Evolutionary conservation across 2,329 filamentous ascomycete species (phyloP).

Genomic region (Fusarium cyanostomum): DNA sequence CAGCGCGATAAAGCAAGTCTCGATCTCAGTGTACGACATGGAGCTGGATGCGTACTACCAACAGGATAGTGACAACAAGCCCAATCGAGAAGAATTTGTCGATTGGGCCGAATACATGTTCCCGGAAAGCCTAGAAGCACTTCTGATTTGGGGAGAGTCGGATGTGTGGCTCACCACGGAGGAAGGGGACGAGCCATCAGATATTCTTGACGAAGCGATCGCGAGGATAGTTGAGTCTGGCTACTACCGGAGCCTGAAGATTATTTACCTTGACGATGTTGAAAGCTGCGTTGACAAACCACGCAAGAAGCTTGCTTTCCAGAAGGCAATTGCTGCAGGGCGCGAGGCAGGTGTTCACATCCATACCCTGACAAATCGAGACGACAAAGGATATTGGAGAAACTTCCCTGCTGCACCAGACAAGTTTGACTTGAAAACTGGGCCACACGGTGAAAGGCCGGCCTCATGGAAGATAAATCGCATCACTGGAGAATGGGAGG

Average conservation of each 20-base stretch:
- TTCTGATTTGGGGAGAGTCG: slow-evolving; percentile 12
- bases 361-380: slow-evolving; percentile 18
- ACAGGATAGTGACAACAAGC: rapidly evolving
- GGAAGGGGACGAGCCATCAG: not conserved
- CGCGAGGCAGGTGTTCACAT: slow-evolving; percentile 12
- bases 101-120: not conserved
- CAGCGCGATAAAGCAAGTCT: not conserved
- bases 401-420: slow-evolving; percentile 24
- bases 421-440: slow-evolving; percentile 26
- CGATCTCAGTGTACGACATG: not conserved
- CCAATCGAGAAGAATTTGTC: not conserved
- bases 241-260: not conserved
- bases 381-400: slow-evolving; percentile 22
- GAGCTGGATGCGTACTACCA: not conserved
- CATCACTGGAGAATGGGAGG: slow-evolving; percentile 18
- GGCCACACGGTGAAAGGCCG: slow-evolving; percentile 17
- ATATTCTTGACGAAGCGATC: slow-evolving; percentile 6
- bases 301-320: not conserved
- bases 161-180: rapidly evolving
- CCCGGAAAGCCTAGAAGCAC: not conserved
- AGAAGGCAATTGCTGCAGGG: slow-evolving; percentile 13
- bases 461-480: slow-evolving; percentile 11
- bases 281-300: not conserved
- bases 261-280: slow-evolving; percentile 16
- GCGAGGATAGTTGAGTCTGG: slow-evolving; percentile 10